Evolutionary conservation across 495 filamentous ascomycete genomes (phyloP).

Genomic region (Hypoxylon crocopeplum): DNA sequence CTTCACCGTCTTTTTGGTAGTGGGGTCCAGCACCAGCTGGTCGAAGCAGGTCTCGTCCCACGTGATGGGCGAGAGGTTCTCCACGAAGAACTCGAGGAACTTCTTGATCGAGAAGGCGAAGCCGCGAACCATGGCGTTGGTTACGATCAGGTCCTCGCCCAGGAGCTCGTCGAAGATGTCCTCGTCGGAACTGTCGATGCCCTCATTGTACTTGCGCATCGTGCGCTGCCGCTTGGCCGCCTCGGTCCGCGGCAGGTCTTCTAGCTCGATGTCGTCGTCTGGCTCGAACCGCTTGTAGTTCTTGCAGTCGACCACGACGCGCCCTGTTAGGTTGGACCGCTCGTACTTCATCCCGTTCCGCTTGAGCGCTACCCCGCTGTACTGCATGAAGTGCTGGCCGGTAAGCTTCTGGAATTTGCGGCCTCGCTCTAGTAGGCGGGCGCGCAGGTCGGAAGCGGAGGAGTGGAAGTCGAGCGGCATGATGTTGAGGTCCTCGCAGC

Average conservation of each 20-base stretch:
- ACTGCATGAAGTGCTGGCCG: slow-evolving; percentile 20
- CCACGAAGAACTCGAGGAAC: slow-evolving; percentile 46
- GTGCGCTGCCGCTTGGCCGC: slow-evolving; percentile 24
- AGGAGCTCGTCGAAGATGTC: slow-evolving; percentile 26
- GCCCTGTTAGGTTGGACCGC: slow-evolving; percentile 16
- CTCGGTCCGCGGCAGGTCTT: slow-evolving; percentile 22
- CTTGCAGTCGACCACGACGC: slow-evolving; percentile 44
- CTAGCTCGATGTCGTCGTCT: slow-evolving; percentile 39
- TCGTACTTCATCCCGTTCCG: not conserved
- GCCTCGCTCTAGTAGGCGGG: slow-evolving; percentile 40
- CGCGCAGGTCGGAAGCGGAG: slow-evolving; percentile 16
- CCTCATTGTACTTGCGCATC: not conserved
- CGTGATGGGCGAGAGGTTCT: slow-evolving; percentile 36
- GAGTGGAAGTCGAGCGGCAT: slow-evolving; percentile 39
- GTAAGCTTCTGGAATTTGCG: slow-evolving; percentile 33
- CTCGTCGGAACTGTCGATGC: slow-evolving; percentile 1
- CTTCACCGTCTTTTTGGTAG: slow-evolving; percentile 59
- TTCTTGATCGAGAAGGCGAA: slow-evolving; percentile 43
- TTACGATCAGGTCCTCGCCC: slow-evolving; percentile 40
- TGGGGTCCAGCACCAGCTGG: slow-evolving; percentile 58
- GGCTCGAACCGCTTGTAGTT: slow-evolving; percentile 40
- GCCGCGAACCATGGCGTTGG: slow-evolving; percentile 44
- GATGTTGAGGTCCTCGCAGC: slow-evolving; percentile 34
- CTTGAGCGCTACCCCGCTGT: slow-evolving; percentile 20
- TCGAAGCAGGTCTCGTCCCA: slow-evolving; percentile 55